Evolutionary conservation across 2,329 filamentous ascomycete genomes (phyloP), one percentile per base, ranked within the genome.

Genomic region (Diaporthe citri): DNA sequence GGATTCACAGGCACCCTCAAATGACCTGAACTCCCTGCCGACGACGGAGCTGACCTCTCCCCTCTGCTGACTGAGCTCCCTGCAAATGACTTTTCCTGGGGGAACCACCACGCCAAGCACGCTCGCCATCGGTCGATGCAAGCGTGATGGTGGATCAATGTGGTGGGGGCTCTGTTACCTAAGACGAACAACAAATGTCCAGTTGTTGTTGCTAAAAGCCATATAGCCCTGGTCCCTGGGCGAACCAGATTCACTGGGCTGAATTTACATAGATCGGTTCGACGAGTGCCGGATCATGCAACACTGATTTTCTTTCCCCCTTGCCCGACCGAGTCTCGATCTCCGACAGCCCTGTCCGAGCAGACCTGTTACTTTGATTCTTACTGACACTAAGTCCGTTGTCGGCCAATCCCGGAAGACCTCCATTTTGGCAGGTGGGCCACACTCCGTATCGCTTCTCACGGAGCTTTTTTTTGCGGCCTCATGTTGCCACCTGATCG

Each of bases 321-420:
- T 17, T 52, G 22, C 48, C 64, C 64, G 48, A 69, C 46, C 46
- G n/a, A 22, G 64, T 28, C 64, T 69, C 64, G 64, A 41, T 69
- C 64, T 69, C 64, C 64, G 48, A 69, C 64, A 25, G 64, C 64
- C 64, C 46, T 69, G 64, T 41, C 64, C 64, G 34, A 69, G n/a
- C 64, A 55, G 62, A 39, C 31, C 34, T 55, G 13, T 46, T 17
- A 25, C 34, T 55, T 36, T 55, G 64, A 69, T 69, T 10, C 48
- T 46, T 25, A 8, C 59, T 31, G 13, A 20, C 10, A 55, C 46
- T 46, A 55, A 48, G 28, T 39, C 64, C 64, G 64, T 55, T 69
- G 46, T 69, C 46, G 64, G 62, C 48, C 64, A 20, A 52, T 69
- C 36, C n/a, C 48, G 64, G 64, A 28, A 55, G 41, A 39, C n/a